Evolutionary conservation across 495 filamentous ascomycete species (phyloP).

Genomic region (Hypoxylon cercidicola): DNA sequence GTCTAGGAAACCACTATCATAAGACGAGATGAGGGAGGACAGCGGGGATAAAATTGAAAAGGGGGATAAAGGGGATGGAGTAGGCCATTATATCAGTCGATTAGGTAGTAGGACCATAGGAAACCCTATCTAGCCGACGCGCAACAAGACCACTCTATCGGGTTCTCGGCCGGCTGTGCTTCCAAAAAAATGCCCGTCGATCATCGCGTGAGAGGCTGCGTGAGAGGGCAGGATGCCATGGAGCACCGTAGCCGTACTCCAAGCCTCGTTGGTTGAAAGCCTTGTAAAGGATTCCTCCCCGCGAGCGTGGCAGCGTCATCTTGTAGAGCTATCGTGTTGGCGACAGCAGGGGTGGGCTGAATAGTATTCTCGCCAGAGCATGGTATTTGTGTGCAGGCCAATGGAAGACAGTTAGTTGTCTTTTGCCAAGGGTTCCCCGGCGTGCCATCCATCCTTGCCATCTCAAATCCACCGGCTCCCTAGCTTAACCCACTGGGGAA

Average conservation of each 20-base stretch:
- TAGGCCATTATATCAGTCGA: slow-evolving; percentile 25
- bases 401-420: slow-evolving; percentile 14
- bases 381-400: slow-evolving; percentile 26
- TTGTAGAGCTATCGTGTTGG: slow-evolving; percentile 13
- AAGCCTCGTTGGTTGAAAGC: slow-evolving; percentile 30
- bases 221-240: slow-evolving; percentile 16
- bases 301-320: slow-evolving; percentile 30
- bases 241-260: slow-evolving; percentile 14
- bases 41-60: slow-evolving; percentile 7
- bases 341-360: slow-evolving; percentile 18
- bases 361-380: slow-evolving; percentile 24
- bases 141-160: slow-evolving; percentile 7
- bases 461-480: slow-evolving; percentile 3
- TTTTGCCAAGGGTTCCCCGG: slow-evolving; percentile 19
- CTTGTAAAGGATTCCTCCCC: slow-evolving; percentile 24
- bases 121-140: slow-evolving; percentile 6
- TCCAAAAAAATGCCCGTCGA: slow-evolving; percentile 27
- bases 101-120: slow-evolving; percentile 7
- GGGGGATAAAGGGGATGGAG: slow-evolving; percentile 12
- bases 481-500: neutral
- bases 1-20: slow-evolving; percentile 3
- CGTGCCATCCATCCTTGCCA: slow-evolving; percentile 14
- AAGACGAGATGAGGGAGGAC: slow-evolving; percentile 3
- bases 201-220: slow-evolving; percentile 35
- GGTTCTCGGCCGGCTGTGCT: slow-evolving; percentile 11